Base-by-base conservation (phyloP, 1,284 basidiomycete genomes). In the Violaceomyces palustris region DNA sequence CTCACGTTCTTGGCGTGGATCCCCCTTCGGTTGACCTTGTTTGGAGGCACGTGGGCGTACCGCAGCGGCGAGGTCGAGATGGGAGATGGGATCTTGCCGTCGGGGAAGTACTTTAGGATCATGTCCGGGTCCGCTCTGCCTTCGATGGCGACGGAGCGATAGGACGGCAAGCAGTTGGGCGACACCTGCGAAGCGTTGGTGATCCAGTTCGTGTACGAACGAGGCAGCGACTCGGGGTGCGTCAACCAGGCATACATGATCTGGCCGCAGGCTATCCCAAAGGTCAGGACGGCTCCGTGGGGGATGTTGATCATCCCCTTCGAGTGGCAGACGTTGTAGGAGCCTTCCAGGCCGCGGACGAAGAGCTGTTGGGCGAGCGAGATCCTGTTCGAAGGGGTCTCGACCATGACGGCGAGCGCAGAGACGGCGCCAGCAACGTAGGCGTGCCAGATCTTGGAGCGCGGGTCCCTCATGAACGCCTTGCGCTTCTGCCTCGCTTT, bases 291-390 rank as follows among this genome's bases (percentile, higher is more conserved):
- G 45, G 86, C 86, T 7, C 92, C 92, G 70, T 90, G 79, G 0
- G 91, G 92, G 12, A 98, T 80, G 39, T 78, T 78, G 45, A 69
- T 78, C 21, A 83, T 73, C 6, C 69, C 65, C 61, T 79, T 80
- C 1, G 78, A 78, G 9, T 85, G 82, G 54, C 82, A 82, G 1
- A 82, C 79, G 59, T 89, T 89, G 72, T 85, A 90, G 2, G 83
- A 82, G 1, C 88, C 88, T 67, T 92, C 87, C 17, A 92, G 74
- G 1, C 89, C 88, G 12, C 66, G 67, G 39, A 92, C 88, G 72
- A 92, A 88, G 61, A 92, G 77, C 77, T 97, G 92, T 65, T 96
- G 92, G 0, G 87, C 87, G 48, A 96, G 86, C 11, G 82, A 81
- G 3, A 80, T 77, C 46, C 87, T 78, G 33, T 86, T 77, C 2